Percentiles rank a stretch among this genome's conserved stretches.
Evolutionary conservation across 768 basidiomycete species (phyloP).

Genomic region (Pholiota conissans): DNA sequence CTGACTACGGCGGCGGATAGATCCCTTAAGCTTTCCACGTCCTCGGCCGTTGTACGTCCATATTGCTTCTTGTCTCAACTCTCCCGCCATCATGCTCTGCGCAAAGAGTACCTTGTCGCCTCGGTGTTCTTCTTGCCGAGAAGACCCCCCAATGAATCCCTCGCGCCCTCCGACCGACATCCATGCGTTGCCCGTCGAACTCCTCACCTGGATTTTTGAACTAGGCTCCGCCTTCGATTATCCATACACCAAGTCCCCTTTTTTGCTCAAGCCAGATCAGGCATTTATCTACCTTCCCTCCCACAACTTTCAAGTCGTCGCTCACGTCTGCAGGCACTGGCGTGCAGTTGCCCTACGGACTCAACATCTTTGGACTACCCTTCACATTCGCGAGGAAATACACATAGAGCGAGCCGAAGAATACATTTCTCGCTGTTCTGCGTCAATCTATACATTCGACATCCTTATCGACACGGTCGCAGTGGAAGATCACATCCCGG

Average conservation of each 20-base stretch:
- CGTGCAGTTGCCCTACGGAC: conserved; percentile 52
- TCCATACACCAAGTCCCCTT: conserved; percentile 45
- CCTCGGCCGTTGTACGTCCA: conserved; percentile 20
- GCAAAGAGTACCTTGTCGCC: conserved; percentile 10
- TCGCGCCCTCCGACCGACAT: conserved; percentile 29
- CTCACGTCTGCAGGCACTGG: conserved; percentile 61
- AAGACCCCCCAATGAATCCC: conserved; percentile 15
- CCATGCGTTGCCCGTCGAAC: conserved; percentile 55
- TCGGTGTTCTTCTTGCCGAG: conserved; percentile 15
- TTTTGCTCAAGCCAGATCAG: conserved; percentile 49
- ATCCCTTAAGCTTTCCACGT: conserved; percentile 10
- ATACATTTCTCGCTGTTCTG: conserved; percentile 41
- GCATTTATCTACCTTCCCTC: conserved; percentile 39
- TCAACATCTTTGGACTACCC: conserved; percentile 52
- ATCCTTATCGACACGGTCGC: conserved; percentile 61
- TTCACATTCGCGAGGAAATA: conserved; percentile 51
- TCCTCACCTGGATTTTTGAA: conserved; percentile 56
- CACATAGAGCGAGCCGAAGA: conserved; percentile 49
- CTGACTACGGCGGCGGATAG: conserved; percentile 2
- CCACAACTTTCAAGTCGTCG: conserved; percentile 51
- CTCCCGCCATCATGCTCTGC: conserved; percentile 16
- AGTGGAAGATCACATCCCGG: conserved; percentile 44
- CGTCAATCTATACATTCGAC: conserved; percentile 38
- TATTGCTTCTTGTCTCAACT: conserved; percentile 4
- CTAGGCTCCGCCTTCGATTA: conserved; percentile 48